These are phyloP conservation scores for Pilasporangium apinafurcum DNA, from an alignment of 352 stramenopile species.

Conservation along the genomic window DNA sequence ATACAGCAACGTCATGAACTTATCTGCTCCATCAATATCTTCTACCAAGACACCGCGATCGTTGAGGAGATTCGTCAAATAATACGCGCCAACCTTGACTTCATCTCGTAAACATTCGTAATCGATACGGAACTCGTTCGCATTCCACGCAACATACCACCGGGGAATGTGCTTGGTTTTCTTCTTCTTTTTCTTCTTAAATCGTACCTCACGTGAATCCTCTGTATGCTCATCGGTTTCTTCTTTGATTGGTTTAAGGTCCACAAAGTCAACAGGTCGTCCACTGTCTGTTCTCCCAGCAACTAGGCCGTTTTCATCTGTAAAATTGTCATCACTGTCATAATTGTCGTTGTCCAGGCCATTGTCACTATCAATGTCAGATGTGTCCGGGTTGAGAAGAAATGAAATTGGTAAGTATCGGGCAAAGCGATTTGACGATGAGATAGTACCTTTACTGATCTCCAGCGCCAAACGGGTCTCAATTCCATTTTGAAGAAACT, in stretches of 20 bases:
- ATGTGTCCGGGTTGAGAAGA: constrained; percentile 66
- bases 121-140: constrained; percentile 79
- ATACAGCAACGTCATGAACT: constrained; percentile 86
- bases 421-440: constrained; percentile 74
- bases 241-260: constrained; percentile 13
- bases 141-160: constrained; percentile 85
- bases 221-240: constrained; percentile 24
- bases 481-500: constrained; percentile 61
- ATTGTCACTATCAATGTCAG: constrained; percentile 59
- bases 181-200: constrained; percentile 68
- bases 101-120: constrained; percentile 68
- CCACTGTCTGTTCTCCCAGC: constrained; percentile 33
- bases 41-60: constrained; percentile 74
- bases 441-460: constrained; percentile 71
- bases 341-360: constrained; percentile 54
- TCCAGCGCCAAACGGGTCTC: constrained; percentile 59
- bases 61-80: constrained; percentile 74
- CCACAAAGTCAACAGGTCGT: constrained; percentile 14
- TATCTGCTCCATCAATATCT: constrained; percentile 66
- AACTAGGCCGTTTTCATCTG: constrained; percentile 51
- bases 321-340: constrained; percentile 65
- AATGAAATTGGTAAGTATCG: constrained; percentile 78
- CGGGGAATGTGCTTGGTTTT: constrained; percentile 57
- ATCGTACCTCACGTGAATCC: constrained; percentile 14
- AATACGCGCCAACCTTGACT: constrained; percentile 82